Base-by-base conservation (phyloP, 2,329 filamentous ascomycete species). In the Mollisiaceae sp. region DNA sequence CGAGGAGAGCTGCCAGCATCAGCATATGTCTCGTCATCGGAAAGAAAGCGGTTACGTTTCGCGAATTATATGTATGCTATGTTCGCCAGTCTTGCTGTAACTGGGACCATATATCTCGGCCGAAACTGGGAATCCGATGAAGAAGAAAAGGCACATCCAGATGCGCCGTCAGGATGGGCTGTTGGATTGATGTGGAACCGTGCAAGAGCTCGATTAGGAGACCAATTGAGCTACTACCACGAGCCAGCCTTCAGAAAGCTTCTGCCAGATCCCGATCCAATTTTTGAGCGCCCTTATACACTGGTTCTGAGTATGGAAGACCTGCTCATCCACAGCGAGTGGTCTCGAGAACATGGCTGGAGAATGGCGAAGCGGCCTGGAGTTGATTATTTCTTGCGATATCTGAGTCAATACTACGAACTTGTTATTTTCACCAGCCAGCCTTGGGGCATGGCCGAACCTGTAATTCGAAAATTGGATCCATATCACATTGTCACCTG, bases 361-460 rank as follows among this genome's bases (percentile, higher is more conserved):
- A 89, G 94, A 71, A 86, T 96, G 67, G 95, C 95, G 35, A 99
- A 99, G 82, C 88, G 95, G 59, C 95, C 95, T 41, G 95, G 95
- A 55, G 87, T 96, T 67, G 95, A 99, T 81, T 99, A 99, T 82
- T 99, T 99, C 82, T 82, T 99, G 69, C 92, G 92, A 75, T 99
- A 99, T 78, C 86, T 99, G 58, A 94, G 92, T 79, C 94, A 97
- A 79, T 98, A 99, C 84, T 99, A 97, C 77, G 95, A 99, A 79
- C 84, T 99, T 62, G 95, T 98, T 60, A 88, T 99, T 70, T 99
- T 98, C 82, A 99, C 95, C 38, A 92, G 87, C 45, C 90, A 95
- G 56, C 93, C 94, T 0, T 92, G 89, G 75, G 89, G 88, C 75
- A 91, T 92, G 76, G 94, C 89, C 35, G 93, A 97, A 72, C 92